These are phyloP conservation scores for Pseudocercospora cruenta DNA, from an alignment of 2,329 filamentous ascomycete species.

Conservation along the genomic window DNA sequence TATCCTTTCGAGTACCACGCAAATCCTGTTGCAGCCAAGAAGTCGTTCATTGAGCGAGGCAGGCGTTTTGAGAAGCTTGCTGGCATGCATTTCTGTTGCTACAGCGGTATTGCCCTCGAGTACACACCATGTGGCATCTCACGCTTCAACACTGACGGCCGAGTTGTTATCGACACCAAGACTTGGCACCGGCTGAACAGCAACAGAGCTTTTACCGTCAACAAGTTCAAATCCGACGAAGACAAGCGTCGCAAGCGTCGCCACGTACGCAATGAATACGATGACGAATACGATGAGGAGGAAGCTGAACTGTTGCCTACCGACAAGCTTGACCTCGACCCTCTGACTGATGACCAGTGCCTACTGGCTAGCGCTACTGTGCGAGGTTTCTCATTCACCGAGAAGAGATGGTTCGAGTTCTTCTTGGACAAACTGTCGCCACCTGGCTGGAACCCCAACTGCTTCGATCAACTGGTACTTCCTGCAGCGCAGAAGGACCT, in stretches of 20 bases:
- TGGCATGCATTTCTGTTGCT: constrained; percentile 35
- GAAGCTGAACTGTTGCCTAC: constrained; percentile 29
- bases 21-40: constrained; percentile 20
- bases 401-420: constrained; percentile 43
- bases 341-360: constrained; percentile 34
- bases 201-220: constrained; percentile 30
- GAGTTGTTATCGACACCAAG: constrained; percentile 36
- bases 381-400: constrained; percentile 41
- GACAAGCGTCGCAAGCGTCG: constrained; percentile 26
- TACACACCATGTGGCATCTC: constrained; percentile 22
- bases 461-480: constrained; percentile 40
- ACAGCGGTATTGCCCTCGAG: constrained; percentile 34
- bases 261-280: constrained; percentile 29
- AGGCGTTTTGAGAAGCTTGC: constrained; percentile 32
- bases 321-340: constrained; percentile 28
- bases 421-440: constrained; percentile 39
- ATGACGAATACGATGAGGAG: constrained; percentile 31
- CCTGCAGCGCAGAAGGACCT: constrained; percentile 37
- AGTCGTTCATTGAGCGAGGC: constrained; percentile 32
- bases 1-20: constrained; percentile 31
- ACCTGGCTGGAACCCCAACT: constrained; percentile 37
- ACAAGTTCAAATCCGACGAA: constrained; percentile 27
- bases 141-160: constrained; percentile 34
- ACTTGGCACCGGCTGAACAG: constrained; percentile 36
- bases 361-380: constrained; percentile 40